Conservation (phyloP, 1,284 basidiomycete genomes). For the Sporisorium reilianum region DNA sequence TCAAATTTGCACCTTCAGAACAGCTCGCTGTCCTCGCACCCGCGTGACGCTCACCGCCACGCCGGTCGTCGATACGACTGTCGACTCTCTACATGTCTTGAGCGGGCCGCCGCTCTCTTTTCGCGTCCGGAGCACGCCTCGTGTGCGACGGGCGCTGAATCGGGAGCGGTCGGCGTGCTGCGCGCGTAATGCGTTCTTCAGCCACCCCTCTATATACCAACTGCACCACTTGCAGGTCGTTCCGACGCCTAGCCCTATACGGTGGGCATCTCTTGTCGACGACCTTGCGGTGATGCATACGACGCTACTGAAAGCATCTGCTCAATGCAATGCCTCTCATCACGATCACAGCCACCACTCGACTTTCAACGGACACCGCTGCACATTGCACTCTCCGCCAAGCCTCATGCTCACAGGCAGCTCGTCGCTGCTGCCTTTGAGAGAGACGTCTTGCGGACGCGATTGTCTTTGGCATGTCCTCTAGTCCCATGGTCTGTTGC, state of each 20-base stretch:
- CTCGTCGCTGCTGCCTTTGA: background rate
- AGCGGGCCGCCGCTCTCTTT: slow-evolving; percentile 41
- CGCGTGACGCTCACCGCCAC: slow-evolving; percentile 37
- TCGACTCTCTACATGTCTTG: slow-evolving; percentile 13
- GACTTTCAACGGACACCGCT: background rate
- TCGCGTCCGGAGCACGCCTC: slow-evolving; percentile 1
- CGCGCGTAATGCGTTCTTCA: slow-evolving; percentile 13
- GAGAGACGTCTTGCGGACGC: background rate
- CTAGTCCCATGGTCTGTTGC: background rate
- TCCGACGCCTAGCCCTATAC: background rate
- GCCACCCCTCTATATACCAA: slow-evolving; percentile 13
- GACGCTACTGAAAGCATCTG: slow-evolving; percentile 25
- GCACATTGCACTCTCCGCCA: background rate
- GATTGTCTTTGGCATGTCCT: background rate
- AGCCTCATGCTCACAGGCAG: background rate
- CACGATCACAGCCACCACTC: slow-evolving; percentile 1
- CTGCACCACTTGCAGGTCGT: slow-evolving; percentile 8
- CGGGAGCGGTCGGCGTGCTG: slow-evolving; percentile 8
- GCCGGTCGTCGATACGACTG: slow-evolving; percentile 29
- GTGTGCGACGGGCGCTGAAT: background rate
- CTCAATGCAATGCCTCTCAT: slow-evolving; percentile 12
- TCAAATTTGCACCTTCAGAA: slow-evolving; percentile 28
- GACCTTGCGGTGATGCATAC: slow-evolving; percentile 4
- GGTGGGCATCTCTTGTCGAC: background rate
- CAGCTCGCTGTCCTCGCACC: slow-evolving; percentile 30